These are phyloP conservation scores for Chlorophyllum brunneum DNA, from an alignment of 768 basidiomycete species.

Conservation along the genomic window DNA sequence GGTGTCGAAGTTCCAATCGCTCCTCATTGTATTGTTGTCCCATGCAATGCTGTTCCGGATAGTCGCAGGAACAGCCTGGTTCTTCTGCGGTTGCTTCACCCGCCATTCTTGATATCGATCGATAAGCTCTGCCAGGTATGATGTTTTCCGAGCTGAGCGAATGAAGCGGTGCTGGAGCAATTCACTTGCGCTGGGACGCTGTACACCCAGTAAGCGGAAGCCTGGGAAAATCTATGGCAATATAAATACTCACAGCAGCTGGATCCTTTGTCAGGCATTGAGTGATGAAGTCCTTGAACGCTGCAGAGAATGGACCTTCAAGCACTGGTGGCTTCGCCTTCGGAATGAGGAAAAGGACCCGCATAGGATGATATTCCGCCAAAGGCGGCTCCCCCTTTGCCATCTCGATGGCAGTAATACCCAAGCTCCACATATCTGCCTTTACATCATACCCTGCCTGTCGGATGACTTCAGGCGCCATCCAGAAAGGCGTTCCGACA, in stretches of 20 bases:
- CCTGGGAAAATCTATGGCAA: background rate
- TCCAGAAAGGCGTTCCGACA: constrained; percentile 97
- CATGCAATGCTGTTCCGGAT: constrained; percentile 56
- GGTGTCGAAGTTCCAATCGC: constrained; percentile 97
- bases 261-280: constrained; percentile 94
- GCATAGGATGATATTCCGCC: constrained; percentile 98
- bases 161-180: constrained; percentile 94
- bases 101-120: constrained; percentile 83
- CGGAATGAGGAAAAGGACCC: constrained; percentile 95
- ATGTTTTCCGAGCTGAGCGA: constrained; percentile 75
- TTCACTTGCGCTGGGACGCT: constrained; percentile 91
- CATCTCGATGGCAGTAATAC: constrained; percentile 98
- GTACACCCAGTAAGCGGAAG: constrained; percentile 11
- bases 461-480: constrained; percentile 98
- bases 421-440: constrained; percentile 97
- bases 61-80: constrained; percentile 54
- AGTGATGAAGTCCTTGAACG: constrained; percentile 92
- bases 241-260: constrained; percentile 47
- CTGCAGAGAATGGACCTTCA: constrained; percentile 78
- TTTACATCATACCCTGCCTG: constrained; percentile 95
- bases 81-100: constrained; percentile 54
- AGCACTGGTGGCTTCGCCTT: constrained; percentile 92
- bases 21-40: constrained; percentile 80
- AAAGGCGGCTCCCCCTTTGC: constrained; percentile 96
- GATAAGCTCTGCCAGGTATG: constrained; percentile 81